Conservation (phyloP, 1,284 basidiomycete species). For the Sporisorium sorghi region DNA sequence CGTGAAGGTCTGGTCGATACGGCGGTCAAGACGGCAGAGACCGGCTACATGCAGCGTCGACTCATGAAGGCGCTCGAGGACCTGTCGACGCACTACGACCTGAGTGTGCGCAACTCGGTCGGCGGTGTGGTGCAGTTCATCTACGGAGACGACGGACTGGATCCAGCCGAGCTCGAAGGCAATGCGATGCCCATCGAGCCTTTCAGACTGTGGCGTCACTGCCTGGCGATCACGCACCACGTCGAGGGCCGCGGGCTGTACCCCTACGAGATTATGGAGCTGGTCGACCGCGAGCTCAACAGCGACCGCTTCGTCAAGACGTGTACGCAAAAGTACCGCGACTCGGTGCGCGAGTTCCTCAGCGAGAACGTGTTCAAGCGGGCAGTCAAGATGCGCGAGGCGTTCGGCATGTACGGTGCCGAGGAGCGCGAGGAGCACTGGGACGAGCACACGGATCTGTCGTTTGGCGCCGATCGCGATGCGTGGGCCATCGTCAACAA, state of each 20-base stretch:
- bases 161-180: conserved; percentile 94
- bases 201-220: conserved; percentile 84
- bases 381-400: conserved; percentile 78
- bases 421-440: conserved; percentile 80
- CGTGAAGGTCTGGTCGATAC: conserved; percentile 99
- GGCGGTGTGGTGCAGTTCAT: conserved; percentile 98
- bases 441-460: conserved; percentile 82
- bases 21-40: conserved; percentile 99
- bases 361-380: conserved; percentile 77
- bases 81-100: conserved; percentile 94
- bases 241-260: conserved; percentile 75
- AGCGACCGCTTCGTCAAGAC: conserved; percentile 73
- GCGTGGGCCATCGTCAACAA: conserved; percentile 80
- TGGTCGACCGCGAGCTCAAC: conserved; percentile 77
- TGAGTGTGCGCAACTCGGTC: conserved; percentile 93
- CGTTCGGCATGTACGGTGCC: conserved; percentile 86
- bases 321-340: conserved; percentile 79
- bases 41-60: conserved; percentile 98
- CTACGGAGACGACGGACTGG: conserved; percentile 96
- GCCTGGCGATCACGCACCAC: conserved; percentile 75
- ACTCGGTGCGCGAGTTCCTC: conserved; percentile 82
- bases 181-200: conserved; percentile 81
- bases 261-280: conserved; percentile 86
- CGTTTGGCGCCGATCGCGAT: conserved; percentile 78
- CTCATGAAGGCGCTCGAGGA: conserved; percentile 99